Evolutionary conservation across 192 early-diverging fungal species (phyloP), one percentile per base, ranked within the genome.

Genomic region (Coemansia sp.): DNA sequence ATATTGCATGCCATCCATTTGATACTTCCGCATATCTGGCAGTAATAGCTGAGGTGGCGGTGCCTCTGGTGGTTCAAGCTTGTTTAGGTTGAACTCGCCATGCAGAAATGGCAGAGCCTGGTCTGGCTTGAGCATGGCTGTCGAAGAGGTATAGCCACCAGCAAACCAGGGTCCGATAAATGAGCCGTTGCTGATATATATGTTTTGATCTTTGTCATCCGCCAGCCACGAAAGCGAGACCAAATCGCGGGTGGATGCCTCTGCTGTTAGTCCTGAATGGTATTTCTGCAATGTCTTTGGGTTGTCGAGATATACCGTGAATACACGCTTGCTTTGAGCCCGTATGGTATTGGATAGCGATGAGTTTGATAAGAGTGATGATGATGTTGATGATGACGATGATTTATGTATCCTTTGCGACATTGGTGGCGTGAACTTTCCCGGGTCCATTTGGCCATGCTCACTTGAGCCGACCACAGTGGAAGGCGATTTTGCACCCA

Each of bases 81-180:
- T 76, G 63, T 65, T 72, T 48, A 82, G 64, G 10, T 82, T 82
- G 19, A 82, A 63, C 48, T 82, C 79, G 61, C 71, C 65, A 15
- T 77, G 66, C 26, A 82, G 64, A 42, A 82, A 82, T 10, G 74
- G 79, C n/a, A 77, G 49, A 32, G 77, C 47, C 40, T 73, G 67
- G 36, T 69, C 58, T 8, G 62, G 46, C 58, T 55, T 36, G 61
- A 82, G 59, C 43, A 41, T n/a, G 5, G 66, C 47, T 9, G 64
- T 56, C 18, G 74, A 56, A 6, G 47, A 45, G 16, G n/a, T 16
- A 11, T 61, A 64, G 22, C 57, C 47, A 45, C 72, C 71, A 51
- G 79, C 70, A 55, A 77, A 66, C 79, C 79, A 82, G 8, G 79
- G 71, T n/a, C 79, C 79, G 16, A 51, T 56, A 13, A 64, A 63